These are phyloP conservation scores for Lactifluus hygrophoroides DNA, from an alignment of 768 basidiomycete genomes.

Conservation along the genomic window DNA sequence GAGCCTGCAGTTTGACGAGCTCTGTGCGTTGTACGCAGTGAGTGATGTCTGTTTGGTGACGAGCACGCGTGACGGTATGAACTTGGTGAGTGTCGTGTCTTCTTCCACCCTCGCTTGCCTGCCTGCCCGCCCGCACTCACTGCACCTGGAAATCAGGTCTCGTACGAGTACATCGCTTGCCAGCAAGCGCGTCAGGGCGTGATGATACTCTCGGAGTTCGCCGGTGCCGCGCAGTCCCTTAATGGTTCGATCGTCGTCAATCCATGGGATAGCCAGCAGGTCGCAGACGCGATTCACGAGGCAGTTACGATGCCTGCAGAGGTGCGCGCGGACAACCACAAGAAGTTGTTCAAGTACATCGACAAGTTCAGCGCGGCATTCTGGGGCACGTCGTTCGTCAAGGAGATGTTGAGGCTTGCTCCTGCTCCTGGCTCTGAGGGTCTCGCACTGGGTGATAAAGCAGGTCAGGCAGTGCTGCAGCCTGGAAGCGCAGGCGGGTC, in stretches of 20 bases:
- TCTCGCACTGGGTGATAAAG: slow-evolving; percentile 21
- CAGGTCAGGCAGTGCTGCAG: slow-evolving; percentile 26
- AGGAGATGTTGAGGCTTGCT: slow-evolving; percentile 63
- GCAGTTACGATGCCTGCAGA: slow-evolving; percentile 84
- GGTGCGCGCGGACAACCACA: slow-evolving; percentile 83
- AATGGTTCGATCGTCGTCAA: slow-evolving; percentile 97
- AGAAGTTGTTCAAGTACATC: slow-evolving; percentile 94
- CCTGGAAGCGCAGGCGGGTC: slow-evolving; percentile 22
- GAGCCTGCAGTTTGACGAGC: slow-evolving; percentile 83
- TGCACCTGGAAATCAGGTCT: slow-evolving; percentile 49
- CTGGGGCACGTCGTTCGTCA: slow-evolving; percentile 88
- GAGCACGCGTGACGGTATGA: slow-evolving; percentile 97
- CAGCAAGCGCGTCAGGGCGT: slow-evolving; percentile 90
- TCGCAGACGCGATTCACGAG: slow-evolving; percentile 94
- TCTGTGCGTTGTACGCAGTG: slow-evolving; percentile 95
- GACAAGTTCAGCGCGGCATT: slow-evolving; percentile 90
- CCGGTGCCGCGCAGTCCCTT: slow-evolving; percentile 91
- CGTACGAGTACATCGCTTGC: slow-evolving; percentile 96
- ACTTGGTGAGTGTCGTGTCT: slow-evolving; percentile 56
- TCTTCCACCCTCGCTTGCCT: slow-evolving; percentile 27
- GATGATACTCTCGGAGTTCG: slow-evolving; percentile 98
- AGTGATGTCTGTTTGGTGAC: slow-evolving; percentile 95
- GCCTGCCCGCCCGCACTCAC: slow-evolving; percentile 10
- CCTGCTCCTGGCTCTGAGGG: slow-evolving; percentile 19
- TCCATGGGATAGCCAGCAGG: slow-evolving; percentile 98